Base-by-base conservation (phyloP, 306 rosid species). In the Begonia fuchsioides region DNA sequence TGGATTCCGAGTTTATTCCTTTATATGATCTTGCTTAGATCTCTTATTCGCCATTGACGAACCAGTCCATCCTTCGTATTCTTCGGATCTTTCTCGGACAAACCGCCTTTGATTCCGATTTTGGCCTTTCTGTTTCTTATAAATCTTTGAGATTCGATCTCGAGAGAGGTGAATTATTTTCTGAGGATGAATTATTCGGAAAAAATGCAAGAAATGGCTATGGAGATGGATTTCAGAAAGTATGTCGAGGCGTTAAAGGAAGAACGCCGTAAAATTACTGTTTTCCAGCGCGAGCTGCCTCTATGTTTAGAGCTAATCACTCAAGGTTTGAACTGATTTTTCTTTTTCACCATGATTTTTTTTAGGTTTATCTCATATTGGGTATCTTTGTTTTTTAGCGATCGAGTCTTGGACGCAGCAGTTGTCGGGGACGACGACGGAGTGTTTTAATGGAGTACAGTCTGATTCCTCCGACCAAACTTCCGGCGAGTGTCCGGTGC, bases 391-490 rank as follows among this genome's bases (percentile, higher is more conserved):
- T 15, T 16, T 8, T 13, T 49, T 68, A 84, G 97, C 93, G 50
- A 78, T 84, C 62, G 93, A 84, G 65, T 72, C 70, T 3, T 81
- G 81, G 11, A 68, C 49, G 67, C 82, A 74, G 35, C 86, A 72
- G 47, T 32, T 68, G 0, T 81, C 80, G 2, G 93, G 72, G 54
- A 66, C 75, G 49, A 78, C 69, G 15, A 70, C 72, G 12, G 94
- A 87, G 71, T 74, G 58, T 51, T 55, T 72, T 63, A 72, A 79
- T 15, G 79, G 79, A 9, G 79, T 73, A 9, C 95, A 76, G 53
- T 83, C 90, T 8, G 95, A 84, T 61, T 73, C 86, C 60, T 83
- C 95, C 2, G 93, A 62, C 51, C 93, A 84, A 68, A 78, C 84
- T 46, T 81, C 95, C 1, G 72, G 49, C 38, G 78, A 67, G 50